Evolutionary conservation across 306 rosid species (phyloP), one percentile per base, ranked within the genome.

Genomic region (Cucurbita moschata): DNA sequence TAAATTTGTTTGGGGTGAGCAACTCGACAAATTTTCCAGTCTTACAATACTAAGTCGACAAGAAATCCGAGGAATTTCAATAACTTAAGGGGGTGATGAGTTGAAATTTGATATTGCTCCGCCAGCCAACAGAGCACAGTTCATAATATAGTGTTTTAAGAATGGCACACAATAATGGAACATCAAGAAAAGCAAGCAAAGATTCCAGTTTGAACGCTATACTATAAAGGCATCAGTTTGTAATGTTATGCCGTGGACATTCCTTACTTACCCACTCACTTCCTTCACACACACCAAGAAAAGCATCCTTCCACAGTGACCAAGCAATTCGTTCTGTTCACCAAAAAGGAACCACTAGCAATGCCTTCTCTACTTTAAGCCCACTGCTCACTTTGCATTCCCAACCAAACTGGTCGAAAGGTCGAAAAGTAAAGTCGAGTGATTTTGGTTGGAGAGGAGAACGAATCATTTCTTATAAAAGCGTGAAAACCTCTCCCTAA

Each of bases 311-410:
- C 38, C 44, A 50, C 53, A 66, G 67, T 30, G 35, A 30, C 3
- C 16, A 40, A 67, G 58, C 23, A 30, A 14, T 50, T 14, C 65
- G 14, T 55, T 70, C 42, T 44, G 68, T 53, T 40, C 59, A 73
- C 39, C 62, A 61, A 55, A 59, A 53, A 44, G 37, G 76, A 84
- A 66, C 66, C 74, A 80, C 87, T 63, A 69, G 3, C 59, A 10
- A n/a, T 30, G 12, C 16, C 38, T 73, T 47, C 12, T 64, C 26
- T 62, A 39, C 40, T 79, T 73, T 73, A 73, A 39, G 5, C 13
- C 76, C 19, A 55, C 51, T 51, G 15, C 18, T 23, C 38, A 13
- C 66, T 73, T 73, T 73, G 40, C 66, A 57, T 55, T 1, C 15
- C 12, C 23, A 46, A 30, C 74, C 26, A 26, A 23, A 26, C 23